phyloP scores from a whole-genome alignment of 2,329 filamentous ascomycete genomes.

The Ophiostoma angusticollis region DNA sequence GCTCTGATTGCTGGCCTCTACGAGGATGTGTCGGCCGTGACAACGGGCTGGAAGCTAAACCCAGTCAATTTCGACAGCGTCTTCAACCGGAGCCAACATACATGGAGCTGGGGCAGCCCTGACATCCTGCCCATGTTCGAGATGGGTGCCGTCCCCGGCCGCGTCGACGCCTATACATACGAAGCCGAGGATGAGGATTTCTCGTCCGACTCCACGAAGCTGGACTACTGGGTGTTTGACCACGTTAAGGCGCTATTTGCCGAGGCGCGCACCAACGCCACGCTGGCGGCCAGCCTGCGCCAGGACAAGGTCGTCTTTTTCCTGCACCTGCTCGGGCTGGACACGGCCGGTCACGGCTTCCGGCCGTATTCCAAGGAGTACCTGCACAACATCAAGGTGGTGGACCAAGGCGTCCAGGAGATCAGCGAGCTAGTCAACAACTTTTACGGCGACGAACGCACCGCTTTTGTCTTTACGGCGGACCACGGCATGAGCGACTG shows the following conservation, averaged over 20 bases:
- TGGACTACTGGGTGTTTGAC: conserved; percentile 95
- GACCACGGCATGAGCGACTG: conserved; percentile 99
- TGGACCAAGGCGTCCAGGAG: conserved; percentile 80
- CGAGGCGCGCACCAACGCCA: conserved; percentile 64
- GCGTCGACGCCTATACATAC: conserved; percentile 80
- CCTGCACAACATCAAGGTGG: conserved; percentile 83
- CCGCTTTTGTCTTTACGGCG: conserved; percentile 91
- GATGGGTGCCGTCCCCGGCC: conserved; percentile 74
- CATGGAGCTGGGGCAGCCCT: conserved; percentile 98
- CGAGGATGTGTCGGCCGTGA: conserved; percentile 94
- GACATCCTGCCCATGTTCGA: conserved; percentile 98
- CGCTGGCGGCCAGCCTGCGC: conserved; percentile 56
- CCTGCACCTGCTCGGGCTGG: conserved; percentile 79
- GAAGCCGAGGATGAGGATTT: conserved; percentile 80
- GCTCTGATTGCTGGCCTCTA: conserved; percentile 93
- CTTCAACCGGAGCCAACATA: conserved; percentile 92
- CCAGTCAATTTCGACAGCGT: conserved; percentile 98
- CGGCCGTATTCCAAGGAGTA: conserved; percentile 94
- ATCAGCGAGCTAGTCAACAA: conserved; percentile 68
- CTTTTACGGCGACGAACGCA: conserved; percentile 76
- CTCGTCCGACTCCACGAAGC: conserved; percentile 62
- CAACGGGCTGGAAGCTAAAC: conserved; percentile 96
- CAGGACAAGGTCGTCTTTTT: conserved; percentile 91
- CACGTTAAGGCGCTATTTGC: conserved; percentile 78
- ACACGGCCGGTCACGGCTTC: conserved; percentile 77